phyloP scores from a whole-genome alignment of 83 land plant species.

The Isoetes engelmannii region DNA sequence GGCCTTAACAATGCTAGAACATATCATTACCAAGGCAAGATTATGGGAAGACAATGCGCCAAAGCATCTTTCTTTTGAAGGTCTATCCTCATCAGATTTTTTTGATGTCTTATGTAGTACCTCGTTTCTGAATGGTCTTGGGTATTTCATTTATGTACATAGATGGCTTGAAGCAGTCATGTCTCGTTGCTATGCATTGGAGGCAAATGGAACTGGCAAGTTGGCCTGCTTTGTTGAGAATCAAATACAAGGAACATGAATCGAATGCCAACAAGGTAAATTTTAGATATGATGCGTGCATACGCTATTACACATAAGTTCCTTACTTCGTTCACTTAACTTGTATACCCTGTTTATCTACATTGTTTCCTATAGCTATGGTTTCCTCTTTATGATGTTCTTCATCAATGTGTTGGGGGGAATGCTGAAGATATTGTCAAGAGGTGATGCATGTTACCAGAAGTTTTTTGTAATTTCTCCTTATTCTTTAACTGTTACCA shows the following conservation, averaged over 20 bases:
- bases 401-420: neutral
- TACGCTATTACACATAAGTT: neutral
- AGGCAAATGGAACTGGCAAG: conserved; percentile 6
- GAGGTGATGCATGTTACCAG: neutral
- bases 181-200: neutral
- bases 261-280: conserved; percentile 1
- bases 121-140: neutral
- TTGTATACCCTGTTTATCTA: neutral
- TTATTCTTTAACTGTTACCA: neutral
- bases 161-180: neutral
- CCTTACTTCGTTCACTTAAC: neutral
- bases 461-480: neutral
- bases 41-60: conserved; percentile 5
- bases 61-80: neutral
- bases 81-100: neutral
- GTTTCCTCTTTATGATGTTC: conserved; percentile 8
- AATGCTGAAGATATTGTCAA: neutral
- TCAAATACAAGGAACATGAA: neutral
- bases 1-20: neutral
- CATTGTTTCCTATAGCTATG: neutral
- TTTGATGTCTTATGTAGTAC: no score
- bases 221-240: neutral
- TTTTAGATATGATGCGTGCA: neutral
- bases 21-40: neutral
- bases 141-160: neutral